Evolutionary conservation across 73 alveolate genomes (phyloP).

Genomic region (Blepharisma stoltei): DNA sequence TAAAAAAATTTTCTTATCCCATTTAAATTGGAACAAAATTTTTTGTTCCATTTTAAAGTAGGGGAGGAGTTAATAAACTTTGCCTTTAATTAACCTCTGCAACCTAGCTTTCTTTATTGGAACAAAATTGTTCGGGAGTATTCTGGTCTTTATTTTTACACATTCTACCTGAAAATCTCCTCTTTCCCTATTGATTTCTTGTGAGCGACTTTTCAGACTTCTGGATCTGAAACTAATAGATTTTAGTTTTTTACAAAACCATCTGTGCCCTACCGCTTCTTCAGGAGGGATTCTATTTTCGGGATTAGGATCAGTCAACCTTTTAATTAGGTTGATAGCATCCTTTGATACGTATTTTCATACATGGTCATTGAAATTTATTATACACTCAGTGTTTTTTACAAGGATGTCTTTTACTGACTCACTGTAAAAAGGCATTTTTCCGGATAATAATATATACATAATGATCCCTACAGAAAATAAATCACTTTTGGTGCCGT

Average conservation of each 20-base stretch:
- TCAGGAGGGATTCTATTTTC: slow-evolving; percentile 29
- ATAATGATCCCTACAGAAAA: slow-evolving; percentile 60
- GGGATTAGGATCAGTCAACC: slow-evolving; percentile 39
- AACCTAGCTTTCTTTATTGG: no score
- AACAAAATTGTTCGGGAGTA: slow-evolving; percentile 37
- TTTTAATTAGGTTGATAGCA: slow-evolving; percentile 31
- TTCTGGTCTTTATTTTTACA: slow-evolving; percentile 63
- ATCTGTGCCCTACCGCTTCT: slow-evolving; percentile 38
- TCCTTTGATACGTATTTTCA: slow-evolving; percentile 28
- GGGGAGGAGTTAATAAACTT: no score
- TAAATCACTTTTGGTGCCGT: slow-evolving; percentile 50
- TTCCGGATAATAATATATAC: slow-evolving; percentile 53
- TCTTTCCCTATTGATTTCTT: not conserved
- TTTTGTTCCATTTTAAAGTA: no score
- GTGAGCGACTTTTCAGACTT: slow-evolving; percentile 48
- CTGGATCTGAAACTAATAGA: slow-evolving; percentile 50
- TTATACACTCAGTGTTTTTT: slow-evolving; percentile 45
- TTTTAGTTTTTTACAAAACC: slow-evolving; percentile 28
- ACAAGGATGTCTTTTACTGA: slow-evolving; percentile 38
- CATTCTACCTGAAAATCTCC: slow-evolving; percentile 70
- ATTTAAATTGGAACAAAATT: no score
- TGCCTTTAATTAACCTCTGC: slow-evolving; percentile 47
- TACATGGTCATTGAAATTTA: slow-evolving; percentile 21
- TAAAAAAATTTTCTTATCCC: no score
- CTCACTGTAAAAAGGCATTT: slow-evolving; percentile 50